Evolutionary conservation across 2,329 filamentous ascomycete species (phyloP).

Genomic region (Polytolypa hystricis): DNA sequence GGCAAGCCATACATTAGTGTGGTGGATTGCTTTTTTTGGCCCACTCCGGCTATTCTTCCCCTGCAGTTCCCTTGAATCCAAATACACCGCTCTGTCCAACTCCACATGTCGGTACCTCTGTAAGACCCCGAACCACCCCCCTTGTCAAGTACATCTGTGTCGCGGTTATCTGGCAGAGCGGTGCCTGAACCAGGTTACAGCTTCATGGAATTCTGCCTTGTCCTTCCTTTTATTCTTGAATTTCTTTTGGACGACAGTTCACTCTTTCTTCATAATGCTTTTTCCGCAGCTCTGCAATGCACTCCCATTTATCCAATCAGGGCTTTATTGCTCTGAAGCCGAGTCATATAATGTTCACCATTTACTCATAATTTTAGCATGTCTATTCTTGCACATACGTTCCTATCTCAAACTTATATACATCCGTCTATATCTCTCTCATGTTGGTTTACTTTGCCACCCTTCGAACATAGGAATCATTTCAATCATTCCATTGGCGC

Average conservation of each 20-base stretch:
- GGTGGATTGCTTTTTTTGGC: too few relatives aligned
- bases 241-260: not conserved
- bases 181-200: conserved; percentile 6
- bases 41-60: too few relatives aligned
- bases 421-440: conserved; percentile 1
- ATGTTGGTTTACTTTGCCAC: conserved; percentile 10
- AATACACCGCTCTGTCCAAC: not conserved
- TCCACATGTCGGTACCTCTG: conserved; percentile 3
- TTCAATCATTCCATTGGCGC: too few relatives aligned
- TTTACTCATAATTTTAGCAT: not conserved
- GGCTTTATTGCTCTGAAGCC: too few relatives aligned
- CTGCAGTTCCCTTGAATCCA: not conserved
- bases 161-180: conserved; percentile 8
- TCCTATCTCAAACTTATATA: not conserved
- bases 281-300: conserved; percentile 1
- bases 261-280: conserved; percentile 3
- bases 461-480: too few relatives aligned
- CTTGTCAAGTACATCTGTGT: not conserved
- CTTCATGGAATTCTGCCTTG: conserved; percentile 5
- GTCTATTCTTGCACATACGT: not conserved
- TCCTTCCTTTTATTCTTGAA: conserved; percentile 3
- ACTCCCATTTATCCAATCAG: conserved; percentile 1
- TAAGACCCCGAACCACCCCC: not conserved
- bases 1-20: too few relatives aligned
- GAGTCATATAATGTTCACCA: too few relatives aligned